phyloP scores from a whole-genome alignment of 345 rosid genomes.

The Eucalyptus pumila region DNA sequence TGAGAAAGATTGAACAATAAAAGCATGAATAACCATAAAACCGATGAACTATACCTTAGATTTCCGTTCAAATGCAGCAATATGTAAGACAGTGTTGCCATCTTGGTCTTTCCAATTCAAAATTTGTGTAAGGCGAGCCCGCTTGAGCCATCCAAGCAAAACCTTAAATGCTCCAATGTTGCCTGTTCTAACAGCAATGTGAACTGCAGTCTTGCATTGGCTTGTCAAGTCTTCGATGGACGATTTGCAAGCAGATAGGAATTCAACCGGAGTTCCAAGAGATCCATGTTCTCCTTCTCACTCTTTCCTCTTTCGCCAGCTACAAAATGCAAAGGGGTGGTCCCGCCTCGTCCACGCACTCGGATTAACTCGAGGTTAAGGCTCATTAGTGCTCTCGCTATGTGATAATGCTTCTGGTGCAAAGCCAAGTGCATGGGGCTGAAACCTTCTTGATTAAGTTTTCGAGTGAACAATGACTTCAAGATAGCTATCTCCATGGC shows the following conservation, averaged over 20 bases:
- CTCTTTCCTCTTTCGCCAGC: too few species aligned
- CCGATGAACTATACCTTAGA: rapidly evolving
- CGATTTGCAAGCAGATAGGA: too few species aligned
- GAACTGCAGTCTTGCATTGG: neutral
- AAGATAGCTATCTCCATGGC: neutral
- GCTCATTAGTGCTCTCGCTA: neutral
- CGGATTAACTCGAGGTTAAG: neutral
- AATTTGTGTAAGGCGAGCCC: too few species aligned
- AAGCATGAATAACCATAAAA: too few species aligned
- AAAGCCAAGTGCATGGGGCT: neutral
- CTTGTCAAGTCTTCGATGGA: too few species aligned
- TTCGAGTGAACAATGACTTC: neutral
- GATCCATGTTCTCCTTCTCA: too few species aligned
- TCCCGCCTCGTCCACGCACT: neutral
- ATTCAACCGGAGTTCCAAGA: too few species aligned
- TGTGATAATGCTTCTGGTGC: neutral
- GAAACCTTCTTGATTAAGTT: neutral
- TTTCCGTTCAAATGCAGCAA: too few species aligned
- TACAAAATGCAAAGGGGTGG: neutral
- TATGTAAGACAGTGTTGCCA: too few species aligned
- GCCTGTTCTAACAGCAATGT: too few species aligned
- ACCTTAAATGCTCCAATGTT: neutral
- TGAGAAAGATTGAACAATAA: too few species aligned
- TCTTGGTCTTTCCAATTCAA: neutral
- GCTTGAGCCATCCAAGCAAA: neutral